Evolutionary conservation across 1,139 yeast species (phyloP), one percentile per base, ranked within the genome.

Genomic region (Yamadazyma songkhlaensis): DNA sequence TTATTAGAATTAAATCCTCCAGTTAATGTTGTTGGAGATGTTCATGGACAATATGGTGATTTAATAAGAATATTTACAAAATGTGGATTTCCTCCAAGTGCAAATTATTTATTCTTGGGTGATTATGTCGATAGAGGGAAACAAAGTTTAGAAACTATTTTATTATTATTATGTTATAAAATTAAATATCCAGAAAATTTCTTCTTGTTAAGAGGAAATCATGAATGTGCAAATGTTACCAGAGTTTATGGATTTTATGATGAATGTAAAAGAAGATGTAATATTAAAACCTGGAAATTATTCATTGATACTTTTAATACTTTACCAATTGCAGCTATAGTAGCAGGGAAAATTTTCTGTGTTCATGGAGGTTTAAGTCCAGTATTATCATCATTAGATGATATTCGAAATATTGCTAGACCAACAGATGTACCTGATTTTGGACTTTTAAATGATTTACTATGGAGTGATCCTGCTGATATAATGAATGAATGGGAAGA

Each of bases 371-470:
- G 98, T 0, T 70, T 92, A 38, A 84, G 95, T 23, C 98, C 98
- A 0, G 94, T 89, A 7, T 72, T 92, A 41, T 86, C 85, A 53
- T 80, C 87, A 22, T 81, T 92, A 84, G 95, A 89, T 63, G 97
- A 92, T 60, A 88, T 92, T 42, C 73, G 96, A 50, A 83, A 79
- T 56, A 87, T 92, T 35, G 94, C 88, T 47, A 74, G 98, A 49
- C 97, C 97, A 20, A 92, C 97, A 0, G 97, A 92, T 62, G 96
- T 92, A 29, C 97, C 97, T 1, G 97, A 92, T 64, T 88, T 85
- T 59, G 98, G 98, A 1, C 67, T 92, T 38, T 74, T 92, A 37
- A 90, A 89, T 59, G 98, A 92, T 62, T 68, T 92, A 49, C 66
- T 92, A 41, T 92, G 98, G 97, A 85, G 95, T 0, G 97, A 92